Evolutionary conservation across 108 stramenopile genomes (phyloP).

Genomic region (Pseudonitzschia pungens): DNA sequence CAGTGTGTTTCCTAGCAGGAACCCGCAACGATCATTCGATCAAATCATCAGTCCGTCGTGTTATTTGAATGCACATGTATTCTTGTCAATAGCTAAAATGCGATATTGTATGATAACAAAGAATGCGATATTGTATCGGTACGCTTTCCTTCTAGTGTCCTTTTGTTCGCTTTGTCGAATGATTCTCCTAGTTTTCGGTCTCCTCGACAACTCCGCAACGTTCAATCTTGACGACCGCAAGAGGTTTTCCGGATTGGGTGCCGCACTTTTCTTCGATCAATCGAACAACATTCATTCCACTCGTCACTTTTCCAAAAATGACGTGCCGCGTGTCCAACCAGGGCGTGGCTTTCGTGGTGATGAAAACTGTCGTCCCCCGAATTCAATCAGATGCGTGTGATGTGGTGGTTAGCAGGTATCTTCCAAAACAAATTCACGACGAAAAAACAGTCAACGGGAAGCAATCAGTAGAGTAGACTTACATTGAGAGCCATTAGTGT

Average conservation of each 20-base stretch:
- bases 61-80: too few relatives aligned
- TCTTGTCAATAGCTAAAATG: too few relatives aligned
- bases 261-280: constrained; percentile 62
- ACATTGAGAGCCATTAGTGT: constrained; percentile 90
- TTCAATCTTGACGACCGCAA: constrained; percentile 46
- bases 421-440: constrained; percentile 33
- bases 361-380: constrained; percentile 37
- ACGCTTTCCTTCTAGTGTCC: background rate
- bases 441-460: constrained; percentile 32
- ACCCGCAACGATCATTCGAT: too few relatives aligned
- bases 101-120: too few relatives aligned
- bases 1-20: too few relatives aligned
- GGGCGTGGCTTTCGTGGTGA: constrained; percentile 87
- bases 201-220: constrained; percentile 62
- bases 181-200: background rate
- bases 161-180: constrained; percentile 12
- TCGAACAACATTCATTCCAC: constrained; percentile 82
- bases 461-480: background rate
- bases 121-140: too few relatives aligned
- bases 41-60: too few relatives aligned
- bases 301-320: constrained; percentile 74
- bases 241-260: constrained; percentile 58
- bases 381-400: too few relatives aligned
- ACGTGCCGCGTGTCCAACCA: constrained; percentile 92
- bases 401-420: background rate